phyloP scores from a whole-genome alignment of 73 alveolate species.

The Stentor coeruleus region DNA sequence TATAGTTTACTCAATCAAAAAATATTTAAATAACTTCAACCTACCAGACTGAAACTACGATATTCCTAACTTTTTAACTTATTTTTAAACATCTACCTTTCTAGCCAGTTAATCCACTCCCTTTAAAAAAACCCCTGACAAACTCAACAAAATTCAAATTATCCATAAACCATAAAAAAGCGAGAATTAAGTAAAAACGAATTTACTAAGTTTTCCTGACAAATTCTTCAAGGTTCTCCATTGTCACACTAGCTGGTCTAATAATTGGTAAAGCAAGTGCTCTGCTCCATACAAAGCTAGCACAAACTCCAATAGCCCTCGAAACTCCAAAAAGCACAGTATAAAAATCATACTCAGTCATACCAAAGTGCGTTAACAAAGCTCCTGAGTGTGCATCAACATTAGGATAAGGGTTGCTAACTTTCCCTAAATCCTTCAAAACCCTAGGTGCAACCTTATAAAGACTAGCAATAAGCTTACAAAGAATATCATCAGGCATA shows the following conservation, averaged over 20 bases:
- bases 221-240: constrained; percentile 45
- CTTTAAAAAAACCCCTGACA: no score
- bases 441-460: constrained; percentile 57
- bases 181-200: no score
- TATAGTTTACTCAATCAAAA: no score
- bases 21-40: no score
- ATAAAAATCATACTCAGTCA: constrained; percentile 44
- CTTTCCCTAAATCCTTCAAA: constrained; percentile 63
- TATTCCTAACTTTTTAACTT: no score
- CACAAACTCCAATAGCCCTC: constrained; percentile 82
- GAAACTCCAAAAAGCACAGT: constrained; percentile 92
- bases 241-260: constrained; percentile 66
- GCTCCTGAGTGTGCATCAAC: constrained; percentile 95
- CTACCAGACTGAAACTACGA: no score
- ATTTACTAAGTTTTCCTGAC: not conserved
- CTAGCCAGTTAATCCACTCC: no score
- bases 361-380: constrained; percentile 56
- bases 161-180: no score
- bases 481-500: constrained; percentile 42
- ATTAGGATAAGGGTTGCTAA: constrained; percentile 91
- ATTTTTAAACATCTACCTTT: no score
- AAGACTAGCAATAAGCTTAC: constrained; percentile 53
- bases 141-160: no score
- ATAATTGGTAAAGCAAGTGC: constrained; percentile 83
- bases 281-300: constrained; percentile 84